Conservation (phyloP, 2,329 filamentous ascomycete species). For the Colletotrichum sp. region DNA sequence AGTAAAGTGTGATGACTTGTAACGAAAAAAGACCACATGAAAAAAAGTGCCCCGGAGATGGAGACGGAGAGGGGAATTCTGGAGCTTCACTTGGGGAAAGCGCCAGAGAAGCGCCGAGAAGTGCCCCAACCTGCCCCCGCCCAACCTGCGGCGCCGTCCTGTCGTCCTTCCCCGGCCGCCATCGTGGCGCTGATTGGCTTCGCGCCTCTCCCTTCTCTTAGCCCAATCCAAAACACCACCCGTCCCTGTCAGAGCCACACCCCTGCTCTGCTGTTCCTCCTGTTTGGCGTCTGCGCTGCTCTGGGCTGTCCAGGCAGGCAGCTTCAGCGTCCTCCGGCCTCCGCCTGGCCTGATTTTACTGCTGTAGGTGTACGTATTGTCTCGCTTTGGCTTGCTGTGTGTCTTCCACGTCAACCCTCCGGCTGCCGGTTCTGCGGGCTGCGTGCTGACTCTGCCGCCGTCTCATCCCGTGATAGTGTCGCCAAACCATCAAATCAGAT, state of each 20-base stretch:
- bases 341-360: too few species aligned
- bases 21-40: not conserved
- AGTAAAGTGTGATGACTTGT: not conserved
- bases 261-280: too few species aligned
- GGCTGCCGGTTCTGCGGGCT: not conserved
- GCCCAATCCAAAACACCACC: not conserved
- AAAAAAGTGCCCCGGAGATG: slow-evolving; percentile 3
- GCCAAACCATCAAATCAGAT: not conserved
- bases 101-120: slow-evolving; percentile 19
- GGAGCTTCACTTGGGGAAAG: slow-evolving; percentile 17
- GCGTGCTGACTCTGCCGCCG: not conserved
- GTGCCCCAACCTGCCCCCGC: not conserved
- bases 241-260: too few species aligned
- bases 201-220: not conserved
- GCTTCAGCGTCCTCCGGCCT: too few species aligned
- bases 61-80: not conserved
- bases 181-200: not conserved
- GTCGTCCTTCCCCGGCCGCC: not conserved
- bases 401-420: not conserved
- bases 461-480: not conserved
- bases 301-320: too few species aligned
- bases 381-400: slow-evolving; percentile 3
- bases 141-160: not conserved
- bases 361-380: not conserved
- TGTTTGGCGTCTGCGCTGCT: too few species aligned